A percentile compares a stretch with the other conserved stretches of the same genome.
phyloP scores from a whole-genome alignment of 2,329 filamentous ascomycete species.

The Xylaria digitata region DNA sequence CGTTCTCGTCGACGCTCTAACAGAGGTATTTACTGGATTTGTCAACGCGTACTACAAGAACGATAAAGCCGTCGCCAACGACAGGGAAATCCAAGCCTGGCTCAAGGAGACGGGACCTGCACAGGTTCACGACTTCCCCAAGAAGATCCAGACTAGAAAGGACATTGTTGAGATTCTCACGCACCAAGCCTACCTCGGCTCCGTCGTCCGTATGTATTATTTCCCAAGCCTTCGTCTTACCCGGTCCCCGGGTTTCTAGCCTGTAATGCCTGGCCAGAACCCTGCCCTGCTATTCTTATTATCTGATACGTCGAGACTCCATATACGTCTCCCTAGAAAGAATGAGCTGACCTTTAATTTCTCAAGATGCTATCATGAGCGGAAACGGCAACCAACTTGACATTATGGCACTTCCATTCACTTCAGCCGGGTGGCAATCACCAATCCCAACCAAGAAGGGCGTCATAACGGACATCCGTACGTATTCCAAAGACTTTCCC shows the following conservation, averaged over 20 bases:
- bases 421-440: slow-evolving; percentile 55
- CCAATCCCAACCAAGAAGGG: slow-evolving; percentile 55
- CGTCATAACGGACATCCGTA: slow-evolving; percentile 47
- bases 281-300: too few relatives aligned
- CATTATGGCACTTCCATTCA: slow-evolving; percentile 56
- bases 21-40: slow-evolving; percentile 54
- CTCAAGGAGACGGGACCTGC: slow-evolving; percentile 55
- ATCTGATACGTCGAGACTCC: background rate
- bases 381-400: slow-evolving; percentile 52
- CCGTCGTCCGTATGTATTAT: slow-evolving; percentile 43
- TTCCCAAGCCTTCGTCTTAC: background rate
- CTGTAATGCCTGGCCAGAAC: background rate
- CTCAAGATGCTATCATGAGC: slow-evolving; percentile 57
- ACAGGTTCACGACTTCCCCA: slow-evolving; percentile 55
- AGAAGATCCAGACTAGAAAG: slow-evolving; percentile 42
- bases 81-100: slow-evolving; percentile 59
- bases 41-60: slow-evolving; percentile 58
- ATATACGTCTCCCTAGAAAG: background rate
- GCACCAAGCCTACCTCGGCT: slow-evolving; percentile 53
- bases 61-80: slow-evolving; percentile 49
- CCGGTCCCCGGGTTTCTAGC: background rate
- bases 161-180: slow-evolving; percentile 56
- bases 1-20: slow-evolving; percentile 52
- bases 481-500: background rate
- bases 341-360: slow-evolving; percentile 11